Percentiles rank a stretch among this genome's conserved stretches.
phyloP scores from a whole-genome alignment of 495 filamentous ascomycete species.

The Ramalina intermedia region DNA sequence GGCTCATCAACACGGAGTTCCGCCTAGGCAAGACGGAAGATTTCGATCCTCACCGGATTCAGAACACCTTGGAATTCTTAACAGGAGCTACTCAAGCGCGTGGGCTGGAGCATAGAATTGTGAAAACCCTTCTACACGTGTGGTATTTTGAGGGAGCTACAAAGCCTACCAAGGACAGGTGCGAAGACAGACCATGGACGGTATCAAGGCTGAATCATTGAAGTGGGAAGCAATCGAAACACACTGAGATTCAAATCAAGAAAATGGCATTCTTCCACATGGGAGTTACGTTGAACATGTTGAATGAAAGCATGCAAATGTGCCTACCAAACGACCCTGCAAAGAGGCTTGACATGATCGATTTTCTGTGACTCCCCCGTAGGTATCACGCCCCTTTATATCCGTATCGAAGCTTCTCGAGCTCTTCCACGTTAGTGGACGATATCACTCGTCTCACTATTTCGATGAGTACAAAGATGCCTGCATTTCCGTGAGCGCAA shows the following conservation, averaged over 20 bases:
- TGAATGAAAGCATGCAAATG: slow-evolving; percentile 57
- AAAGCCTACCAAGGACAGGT: background rate
- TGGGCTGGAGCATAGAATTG: slow-evolving; percentile 66
- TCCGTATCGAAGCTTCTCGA: slow-evolving; percentile 34
- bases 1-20: slow-evolving; percentile 56
- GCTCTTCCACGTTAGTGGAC: slow-evolving; percentile 29
- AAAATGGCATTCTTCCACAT: slow-evolving; percentile 39
- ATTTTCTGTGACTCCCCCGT: background rate
- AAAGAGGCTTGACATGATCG: background rate
- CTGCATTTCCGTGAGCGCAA: slow-evolving; percentile 9
- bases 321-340: slow-evolving; percentile 31
- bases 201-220: background rate
- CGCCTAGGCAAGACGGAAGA: slow-evolving; percentile 36
- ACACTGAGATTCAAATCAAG: slow-evolving; percentile 17
- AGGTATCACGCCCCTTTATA: slow-evolving; percentile 35
- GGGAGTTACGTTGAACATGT: slow-evolving; percentile 50
- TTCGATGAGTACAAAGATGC: slow-evolving; percentile 25
- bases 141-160: slow-evolving; percentile 35
- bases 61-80: slow-evolving; percentile 67
- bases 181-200: background rate
- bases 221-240: slow-evolving; percentile 24
- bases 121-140: slow-evolving; percentile 58
- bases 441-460: slow-evolving; percentile 27
- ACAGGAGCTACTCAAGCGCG: slow-evolving; percentile 45
- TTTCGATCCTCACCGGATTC: slow-evolving; percentile 46